Percentiles rank a stretch among this genome's conserved stretches.
phyloP scores from a whole-genome alignment of 805 yeast species.

The Starmera quercuum region DNA sequence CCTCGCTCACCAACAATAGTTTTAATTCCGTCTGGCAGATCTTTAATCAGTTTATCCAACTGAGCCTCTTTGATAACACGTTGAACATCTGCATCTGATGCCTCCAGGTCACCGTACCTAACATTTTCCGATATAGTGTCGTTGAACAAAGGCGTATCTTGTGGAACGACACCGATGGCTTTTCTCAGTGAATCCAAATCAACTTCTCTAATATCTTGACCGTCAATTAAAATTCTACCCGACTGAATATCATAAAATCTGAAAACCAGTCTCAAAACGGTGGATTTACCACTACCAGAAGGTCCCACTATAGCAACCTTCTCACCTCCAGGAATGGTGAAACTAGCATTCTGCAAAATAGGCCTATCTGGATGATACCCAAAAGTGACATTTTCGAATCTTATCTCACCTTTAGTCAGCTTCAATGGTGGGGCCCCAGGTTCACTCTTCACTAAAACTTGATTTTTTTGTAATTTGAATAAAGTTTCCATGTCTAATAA shows the following conservation, averaged over 20 bases:
- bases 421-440: slow-evolving; percentile 56
- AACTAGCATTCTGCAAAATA: slow-evolving; percentile 71
- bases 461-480: slow-evolving; percentile 74
- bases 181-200: slow-evolving; percentile 68
- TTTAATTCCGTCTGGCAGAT: slow-evolving; percentile 74
- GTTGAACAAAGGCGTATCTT: slow-evolving; percentile 93
- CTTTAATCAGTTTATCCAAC: slow-evolving; percentile 50
- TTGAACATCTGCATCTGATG: slow-evolving; percentile 65
- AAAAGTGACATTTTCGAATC: slow-evolving; percentile 85
- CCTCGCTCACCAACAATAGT: slow-evolving; percentile 96
- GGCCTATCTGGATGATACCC: slow-evolving; percentile 89
- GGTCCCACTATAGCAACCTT: slow-evolving; percentile 96
- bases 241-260: slow-evolving; percentile 78
- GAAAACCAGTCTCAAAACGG: slow-evolving; percentile 75
- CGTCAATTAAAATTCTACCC: slow-evolving; percentile 81
- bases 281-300: slow-evolving; percentile 92
- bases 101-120: slow-evolving; percentile 71
- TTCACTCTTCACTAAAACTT: slow-evolving; percentile 55
- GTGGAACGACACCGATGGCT: slow-evolving; percentile 90
- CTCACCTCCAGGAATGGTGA: slow-evolving; percentile 82
- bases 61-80: slow-evolving; percentile 64
- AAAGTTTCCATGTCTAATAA: slow-evolving; percentile 92
- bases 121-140: slow-evolving; percentile 85
- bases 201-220: slow-evolving; percentile 74
- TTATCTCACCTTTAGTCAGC: slow-evolving; percentile 55